A percentile compares a stretch with the other conserved stretches of the same genome.
phyloP scores from a whole-genome alignment of 2,329 filamentous ascomycete genomes.

The Monosporascus ibericus region DNA sequence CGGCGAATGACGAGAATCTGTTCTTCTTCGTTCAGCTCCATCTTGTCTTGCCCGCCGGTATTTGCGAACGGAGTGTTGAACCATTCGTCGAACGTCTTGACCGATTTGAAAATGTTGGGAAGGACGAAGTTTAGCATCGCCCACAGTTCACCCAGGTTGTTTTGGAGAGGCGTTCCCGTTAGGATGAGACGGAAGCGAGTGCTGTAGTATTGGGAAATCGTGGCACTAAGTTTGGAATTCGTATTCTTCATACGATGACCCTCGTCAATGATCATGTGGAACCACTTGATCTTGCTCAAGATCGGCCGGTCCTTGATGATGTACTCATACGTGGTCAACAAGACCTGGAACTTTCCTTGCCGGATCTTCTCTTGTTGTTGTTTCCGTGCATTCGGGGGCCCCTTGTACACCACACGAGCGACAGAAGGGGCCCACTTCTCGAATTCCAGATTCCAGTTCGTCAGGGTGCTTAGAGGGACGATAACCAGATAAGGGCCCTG shows the following conservation, averaged over 20 bases:
- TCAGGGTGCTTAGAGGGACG: constrained; percentile 91
- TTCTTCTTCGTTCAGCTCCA: constrained; percentile 99
- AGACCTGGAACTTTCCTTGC: constrained; percentile 89
- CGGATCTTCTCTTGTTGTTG: constrained; percentile 90
- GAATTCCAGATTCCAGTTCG: constrained; percentile 98
- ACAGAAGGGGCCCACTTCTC: constrained; percentile 97
- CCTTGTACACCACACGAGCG: constrained; percentile 89
- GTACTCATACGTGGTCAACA: constrained; percentile 97
- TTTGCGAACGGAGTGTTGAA: constrained; percentile 99
- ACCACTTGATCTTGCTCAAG: constrained; percentile 97
- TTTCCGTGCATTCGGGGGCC: constrained; percentile 81
- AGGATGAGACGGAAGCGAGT: constrained; percentile 94
- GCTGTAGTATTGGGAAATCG: constrained; percentile 89
- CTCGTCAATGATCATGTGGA: constrained; percentile 99
- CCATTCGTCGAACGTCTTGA: constrained; percentile 98
- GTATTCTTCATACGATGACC: constrained; percentile 99
- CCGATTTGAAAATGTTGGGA: constrained; percentile 98
- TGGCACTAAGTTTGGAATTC: constrained; percentile 90
- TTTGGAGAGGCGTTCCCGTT: constrained; percentile 94
- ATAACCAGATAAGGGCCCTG: constrained; percentile 92
- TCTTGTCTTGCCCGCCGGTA: constrained; percentile 95
- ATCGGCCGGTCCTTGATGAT: constrained; percentile 98
- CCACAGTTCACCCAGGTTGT: constrained; percentile 95
- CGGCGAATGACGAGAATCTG: constrained; percentile 96
- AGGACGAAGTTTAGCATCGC: constrained; percentile 97